Conservation (phyloP, 345 rosid species). For the Brassica rapa region DNA sequence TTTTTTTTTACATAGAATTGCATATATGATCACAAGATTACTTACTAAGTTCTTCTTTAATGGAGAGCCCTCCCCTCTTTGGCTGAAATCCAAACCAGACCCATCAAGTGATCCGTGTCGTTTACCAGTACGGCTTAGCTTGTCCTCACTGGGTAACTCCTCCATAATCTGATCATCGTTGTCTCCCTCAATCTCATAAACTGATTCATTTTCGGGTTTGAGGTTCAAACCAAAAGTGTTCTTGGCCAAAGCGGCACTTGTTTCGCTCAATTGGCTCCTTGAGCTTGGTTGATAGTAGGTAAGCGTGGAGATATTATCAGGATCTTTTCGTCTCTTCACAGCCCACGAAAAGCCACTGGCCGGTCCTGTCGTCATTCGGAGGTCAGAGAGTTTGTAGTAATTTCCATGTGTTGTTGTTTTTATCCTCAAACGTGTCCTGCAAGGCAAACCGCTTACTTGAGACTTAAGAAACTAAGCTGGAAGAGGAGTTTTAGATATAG, state of each 20-base stretch:
- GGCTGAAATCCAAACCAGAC: slow-evolving; percentile 35
- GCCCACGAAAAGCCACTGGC: slow-evolving; percentile 60
- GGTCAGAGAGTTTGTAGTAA: slow-evolving; percentile 41
- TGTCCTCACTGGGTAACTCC: slow-evolving; percentile 30
- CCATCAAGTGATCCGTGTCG: slow-evolving; percentile 43
- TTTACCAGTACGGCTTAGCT: slow-evolving; percentile 27
- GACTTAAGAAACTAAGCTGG: not conserved
- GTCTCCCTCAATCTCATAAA: slow-evolving; percentile 28
- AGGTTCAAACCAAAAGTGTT: slow-evolving; percentile 34
- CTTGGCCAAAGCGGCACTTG: slow-evolving; percentile 51
- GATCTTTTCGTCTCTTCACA: slow-evolving; percentile 45
- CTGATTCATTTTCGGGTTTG: slow-evolving; percentile 32
- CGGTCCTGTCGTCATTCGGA: slow-evolving; percentile 49
- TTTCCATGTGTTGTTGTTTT: slow-evolving; percentile 44
- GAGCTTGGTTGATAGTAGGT: slow-evolving; percentile 49
- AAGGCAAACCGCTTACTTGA: slow-evolving; percentile 18
- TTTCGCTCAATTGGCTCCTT: slow-evolving; percentile 49
- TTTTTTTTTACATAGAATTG: not conserved
- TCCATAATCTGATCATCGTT: slow-evolving; percentile 18
- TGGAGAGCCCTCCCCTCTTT: slow-evolving; percentile 38
- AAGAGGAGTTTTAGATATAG: not conserved
- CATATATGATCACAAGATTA: not conserved
- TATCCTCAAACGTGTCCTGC: slow-evolving; percentile 48
- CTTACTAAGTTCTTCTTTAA: slow-evolving; percentile 43
- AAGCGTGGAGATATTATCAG: slow-evolving; percentile 50